A percentile compares a stretch with the other conserved stretches of the same genome.
Evolutionary conservation across 2,329 filamentous ascomycete species (phyloP).

Genomic region (Trichoderma gracile): DNA sequence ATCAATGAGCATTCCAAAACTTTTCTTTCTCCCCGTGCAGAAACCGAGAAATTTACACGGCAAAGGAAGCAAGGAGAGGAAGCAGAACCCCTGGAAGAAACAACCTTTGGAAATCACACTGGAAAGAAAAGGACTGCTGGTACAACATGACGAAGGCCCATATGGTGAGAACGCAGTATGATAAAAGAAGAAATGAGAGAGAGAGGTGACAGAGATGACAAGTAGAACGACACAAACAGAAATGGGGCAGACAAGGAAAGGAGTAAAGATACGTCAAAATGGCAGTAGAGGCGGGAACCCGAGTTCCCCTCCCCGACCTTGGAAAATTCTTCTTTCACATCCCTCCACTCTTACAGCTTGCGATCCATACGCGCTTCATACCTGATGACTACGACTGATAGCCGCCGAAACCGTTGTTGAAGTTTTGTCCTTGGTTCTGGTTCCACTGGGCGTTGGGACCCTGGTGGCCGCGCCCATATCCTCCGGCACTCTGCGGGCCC

Average conservation of each 20-base stretch:
- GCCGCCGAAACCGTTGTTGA: slow-evolving; percentile 61
- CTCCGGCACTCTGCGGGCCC: slow-evolving; percentile 73
- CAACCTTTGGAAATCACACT: slow-evolving; percentile 30
- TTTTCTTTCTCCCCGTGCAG: slow-evolving; percentile 30
- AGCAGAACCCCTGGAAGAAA: slow-evolving; percentile 29
- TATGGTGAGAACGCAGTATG: slow-evolving; percentile 26
- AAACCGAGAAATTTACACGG: slow-evolving; percentile 33
- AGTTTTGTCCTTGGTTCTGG: slow-evolving; percentile 57
- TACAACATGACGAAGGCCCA: slow-evolving; percentile 31
- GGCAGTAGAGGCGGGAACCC: slow-evolving; percentile 23
- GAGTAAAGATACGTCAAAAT: slow-evolving; percentile 25
- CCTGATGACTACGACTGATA: slow-evolving; percentile 56
- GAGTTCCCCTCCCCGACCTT: slow-evolving; percentile 15
- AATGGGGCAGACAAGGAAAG: slow-evolving; percentile 29
- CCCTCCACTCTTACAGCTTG: slow-evolving; percentile 28
- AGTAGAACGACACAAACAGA: slow-evolving; percentile 23
- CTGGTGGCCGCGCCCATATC: slow-evolving; percentile 76
- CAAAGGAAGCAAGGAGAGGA: slow-evolving; percentile 35
- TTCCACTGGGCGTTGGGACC: slow-evolving; percentile 58
- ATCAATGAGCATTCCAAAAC: slow-evolving; percentile 31
- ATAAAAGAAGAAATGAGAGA: slow-evolving; percentile 23
- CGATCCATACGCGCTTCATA: slow-evolving; percentile 29
- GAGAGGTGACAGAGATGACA: slow-evolving; percentile 20
- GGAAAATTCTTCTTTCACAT: slow-evolving; percentile 28
- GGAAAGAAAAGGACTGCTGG: slow-evolving; percentile 27